Evolutionary conservation across 73 alveolate genomes (phyloP).

Genomic region (Paramecium primaurelia): DNA sequence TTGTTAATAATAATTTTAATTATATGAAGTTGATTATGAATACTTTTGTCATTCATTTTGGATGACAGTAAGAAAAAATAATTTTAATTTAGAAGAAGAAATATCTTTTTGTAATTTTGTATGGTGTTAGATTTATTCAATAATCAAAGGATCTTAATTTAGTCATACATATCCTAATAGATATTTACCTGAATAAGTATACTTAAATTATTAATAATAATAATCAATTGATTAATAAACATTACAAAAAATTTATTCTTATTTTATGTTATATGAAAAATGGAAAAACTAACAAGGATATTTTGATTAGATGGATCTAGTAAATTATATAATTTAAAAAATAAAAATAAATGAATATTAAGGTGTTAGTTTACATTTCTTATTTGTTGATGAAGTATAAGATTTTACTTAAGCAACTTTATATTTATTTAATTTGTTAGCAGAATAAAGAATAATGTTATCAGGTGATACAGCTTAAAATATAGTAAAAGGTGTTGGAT

Average conservation of each 20-base stretch:
- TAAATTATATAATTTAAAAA: constrained; percentile 60
- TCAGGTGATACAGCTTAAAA: constrained; percentile 85
- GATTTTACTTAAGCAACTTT: constrained; percentile 74
- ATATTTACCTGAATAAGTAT: neutral
- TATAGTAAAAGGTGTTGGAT: constrained; percentile 85
- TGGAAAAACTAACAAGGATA: constrained; percentile 70
- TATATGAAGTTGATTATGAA: neutral
- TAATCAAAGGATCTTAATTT: constrained; percentile 69
- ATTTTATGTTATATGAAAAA: constrained; percentile 67
- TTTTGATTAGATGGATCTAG: constrained; percentile 81
- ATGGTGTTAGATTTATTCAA: constrained; percentile 82
- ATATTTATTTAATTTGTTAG: constrained; percentile 51
- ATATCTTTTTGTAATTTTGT: constrained; percentile 56
- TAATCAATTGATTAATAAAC: neutral
- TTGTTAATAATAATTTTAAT: neutral
- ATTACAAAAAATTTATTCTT: constrained; percentile 56
- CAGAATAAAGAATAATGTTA: constrained; percentile 67
- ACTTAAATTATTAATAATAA: neutral
- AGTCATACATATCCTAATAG: neutral
- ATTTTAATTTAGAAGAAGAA: neutral
- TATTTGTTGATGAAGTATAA: constrained; percentile 79
- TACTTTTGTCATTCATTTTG: constrained; percentile 64
- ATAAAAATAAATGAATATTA: constrained; percentile 39
- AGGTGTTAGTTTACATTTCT: constrained; percentile 53
- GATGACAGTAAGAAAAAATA: constrained; percentile 74